These are phyloP conservation scores for Brassica nigra DNA, from an alignment of 345 rosid genomes.

Conservation along the genomic window DNA sequence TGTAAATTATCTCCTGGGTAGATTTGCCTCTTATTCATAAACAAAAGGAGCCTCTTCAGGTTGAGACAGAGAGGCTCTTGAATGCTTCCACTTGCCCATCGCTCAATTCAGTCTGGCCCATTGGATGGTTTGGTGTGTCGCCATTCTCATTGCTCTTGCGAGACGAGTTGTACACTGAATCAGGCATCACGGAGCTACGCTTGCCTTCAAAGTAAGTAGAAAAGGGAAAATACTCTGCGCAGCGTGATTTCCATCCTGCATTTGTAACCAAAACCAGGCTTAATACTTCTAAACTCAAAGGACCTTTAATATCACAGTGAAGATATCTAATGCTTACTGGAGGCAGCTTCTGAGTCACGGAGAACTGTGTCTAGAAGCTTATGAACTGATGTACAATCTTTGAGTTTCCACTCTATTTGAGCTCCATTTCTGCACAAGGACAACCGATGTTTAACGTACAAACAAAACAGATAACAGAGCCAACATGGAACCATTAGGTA, in stretches of 20 bases:
- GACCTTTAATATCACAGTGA: constrained; percentile 13
- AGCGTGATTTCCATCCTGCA: constrained; percentile 87
- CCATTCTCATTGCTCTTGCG: constrained; percentile 59
- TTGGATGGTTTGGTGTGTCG: constrained; percentile 35
- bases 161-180: constrained; percentile 50
- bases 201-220: constrained; percentile 87
- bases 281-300: background rate
- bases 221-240: constrained; percentile 68
- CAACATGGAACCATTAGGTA: background rate
- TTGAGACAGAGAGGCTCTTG: constrained; percentile 54
- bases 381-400: constrained; percentile 80
- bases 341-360: constrained; percentile 67
- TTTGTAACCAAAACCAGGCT: constrained; percentile 6
- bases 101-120: constrained; percentile 46
- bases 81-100: constrained; percentile 80
- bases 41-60: constrained; percentile 12
- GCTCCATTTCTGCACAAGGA: constrained; percentile 57
- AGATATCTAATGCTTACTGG: constrained; percentile 57
- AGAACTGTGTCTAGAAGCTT: constrained; percentile 58
- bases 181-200: constrained; percentile 57
- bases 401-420: constrained; percentile 74
- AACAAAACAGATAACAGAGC: background rate
- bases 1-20: constrained; percentile 19
- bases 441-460: background rate
- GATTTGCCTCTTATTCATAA: constrained; percentile 24